Conservation (phyloP, 2,329 filamentous ascomycete species). For the Pezicula radicicola region DNA sequence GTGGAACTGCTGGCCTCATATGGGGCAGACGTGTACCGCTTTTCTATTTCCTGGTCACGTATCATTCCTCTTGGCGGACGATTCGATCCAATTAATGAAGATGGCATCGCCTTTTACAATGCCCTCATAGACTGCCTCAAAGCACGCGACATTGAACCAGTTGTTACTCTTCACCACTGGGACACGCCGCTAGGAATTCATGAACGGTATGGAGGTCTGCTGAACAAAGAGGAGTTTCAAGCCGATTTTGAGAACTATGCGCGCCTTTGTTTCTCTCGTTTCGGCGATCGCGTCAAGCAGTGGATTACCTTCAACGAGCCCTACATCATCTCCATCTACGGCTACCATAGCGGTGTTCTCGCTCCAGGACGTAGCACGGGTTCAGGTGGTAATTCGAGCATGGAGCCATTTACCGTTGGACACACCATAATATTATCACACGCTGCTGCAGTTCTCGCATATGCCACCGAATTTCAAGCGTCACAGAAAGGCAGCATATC, state of each 20-base stretch:
- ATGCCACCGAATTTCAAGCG: slow-evolving; percentile 18
- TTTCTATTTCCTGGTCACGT: slow-evolving; percentile 45
- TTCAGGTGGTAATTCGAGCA: slow-evolving; percentile 15
- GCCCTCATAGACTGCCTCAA: slow-evolving; percentile 42
- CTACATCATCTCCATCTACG: slow-evolving; percentile 23
- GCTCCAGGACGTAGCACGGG: slow-evolving; percentile 22
- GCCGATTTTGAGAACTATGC: slow-evolving; percentile 38
- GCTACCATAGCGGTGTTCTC: slow-evolving; percentile 19
- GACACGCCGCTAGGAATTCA: slow-evolving; percentile 34
- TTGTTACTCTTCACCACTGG: slow-evolving; percentile 41
- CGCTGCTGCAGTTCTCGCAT: slow-evolving; percentile 18
- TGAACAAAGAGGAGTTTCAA: slow-evolving; percentile 23
- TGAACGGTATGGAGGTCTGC: slow-evolving; percentile 37
- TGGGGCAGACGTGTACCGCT: slow-evolving; percentile 36
- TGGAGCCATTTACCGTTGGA: slow-evolving; percentile 25
- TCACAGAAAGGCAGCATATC: slow-evolving; percentile 18
- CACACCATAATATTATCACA: slow-evolving; percentile 25
- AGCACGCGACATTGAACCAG: slow-evolving; percentile 38
- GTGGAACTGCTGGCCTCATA: slow-evolving; percentile 35
- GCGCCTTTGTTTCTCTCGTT: slow-evolving; percentile 33
- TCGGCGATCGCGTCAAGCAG: slow-evolving; percentile 33
- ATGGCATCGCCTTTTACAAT: slow-evolving; percentile 44
- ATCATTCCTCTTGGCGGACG: slow-evolving; percentile 44
- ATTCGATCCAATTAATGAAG: slow-evolving; percentile 40
- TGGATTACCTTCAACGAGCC: slow-evolving; percentile 42